Percentiles rank a stretch among this genome's conserved stretches.
Conservation (phyloP, 2,329 filamentous ascomycete species). For the Akanthomyces dipterigenus region DNA sequence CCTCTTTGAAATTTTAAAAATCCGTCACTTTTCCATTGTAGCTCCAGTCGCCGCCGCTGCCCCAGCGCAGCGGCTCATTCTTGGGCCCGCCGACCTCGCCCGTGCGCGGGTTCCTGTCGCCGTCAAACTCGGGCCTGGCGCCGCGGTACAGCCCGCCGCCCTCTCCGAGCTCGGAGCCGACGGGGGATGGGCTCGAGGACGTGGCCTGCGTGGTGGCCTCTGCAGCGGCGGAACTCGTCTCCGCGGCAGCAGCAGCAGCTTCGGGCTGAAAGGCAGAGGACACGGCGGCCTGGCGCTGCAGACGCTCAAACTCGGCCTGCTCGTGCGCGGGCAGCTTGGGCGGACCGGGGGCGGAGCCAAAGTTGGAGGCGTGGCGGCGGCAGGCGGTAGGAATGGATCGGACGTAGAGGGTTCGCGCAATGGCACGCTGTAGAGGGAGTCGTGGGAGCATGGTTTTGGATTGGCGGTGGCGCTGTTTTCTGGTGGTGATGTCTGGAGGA, state of each 20-base stretch:
- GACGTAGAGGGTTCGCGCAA: slow-evolving; percentile 12
- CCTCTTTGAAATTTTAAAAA: slow-evolving; percentile 45
- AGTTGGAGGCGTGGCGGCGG: slow-evolving; percentile 33
- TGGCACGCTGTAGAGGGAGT: slow-evolving; percentile 16
- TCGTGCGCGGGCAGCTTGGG: slow-evolving; percentile 82
- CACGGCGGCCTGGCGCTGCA: slow-evolving; percentile 59
- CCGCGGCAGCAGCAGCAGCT: slow-evolving; percentile 4
- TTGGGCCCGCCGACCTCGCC: slow-evolving; percentile 95
- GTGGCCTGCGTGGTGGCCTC: slow-evolving; percentile 21
- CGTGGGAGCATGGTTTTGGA: background rate
- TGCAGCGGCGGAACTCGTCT: slow-evolving; percentile 13
- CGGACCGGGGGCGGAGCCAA: slow-evolving; percentile 55
- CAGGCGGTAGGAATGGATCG: slow-evolving; percentile 3
- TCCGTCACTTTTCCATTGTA: slow-evolving; percentile 94
- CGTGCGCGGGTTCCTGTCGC: slow-evolving; percentile 85
- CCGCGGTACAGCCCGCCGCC: slow-evolving; percentile 67
- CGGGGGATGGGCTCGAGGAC: slow-evolving; percentile 28
- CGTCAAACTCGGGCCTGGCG: slow-evolving; percentile 84
- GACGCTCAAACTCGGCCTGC: slow-evolving; percentile 82
- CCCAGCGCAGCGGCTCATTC: slow-evolving; percentile 92
- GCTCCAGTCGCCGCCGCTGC: slow-evolving; percentile 70
- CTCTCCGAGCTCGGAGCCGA: slow-evolving; percentile 36
- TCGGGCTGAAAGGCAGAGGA: slow-evolving; percentile 36
- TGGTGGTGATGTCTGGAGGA: background rate
- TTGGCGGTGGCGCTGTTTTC: too few species aligned